These are phyloP conservation scores for Apiotrichum akiyoshidainum DNA, from an alignment of 1,284 basidiomycete genomes.

Conservation along the genomic window DNA sequence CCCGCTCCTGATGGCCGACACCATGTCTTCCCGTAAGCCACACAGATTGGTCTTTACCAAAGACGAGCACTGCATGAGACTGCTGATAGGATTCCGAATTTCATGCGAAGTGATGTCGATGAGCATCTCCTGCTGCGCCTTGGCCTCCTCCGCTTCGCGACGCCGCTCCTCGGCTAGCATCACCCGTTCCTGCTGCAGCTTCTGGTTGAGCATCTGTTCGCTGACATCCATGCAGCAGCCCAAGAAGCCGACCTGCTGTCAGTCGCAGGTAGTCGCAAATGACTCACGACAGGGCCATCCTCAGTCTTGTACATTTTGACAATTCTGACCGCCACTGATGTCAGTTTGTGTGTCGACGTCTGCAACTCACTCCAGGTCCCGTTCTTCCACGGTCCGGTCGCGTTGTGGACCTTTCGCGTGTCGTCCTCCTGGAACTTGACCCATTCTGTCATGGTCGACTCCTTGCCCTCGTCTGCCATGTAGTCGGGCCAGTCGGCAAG, in stretches of 20 bases:
- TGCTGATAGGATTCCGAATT: constrained; percentile 29
- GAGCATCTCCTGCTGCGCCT: constrained; percentile 43
- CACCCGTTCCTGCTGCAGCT: constrained; percentile 34
- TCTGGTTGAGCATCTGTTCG: constrained; percentile 41
- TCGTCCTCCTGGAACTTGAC: constrained; percentile 7
- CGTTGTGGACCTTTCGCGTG: not conserved
- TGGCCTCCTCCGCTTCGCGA: constrained; percentile 44
- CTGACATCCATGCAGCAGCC: constrained; percentile 33
- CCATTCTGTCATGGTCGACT: constrained; percentile 21
- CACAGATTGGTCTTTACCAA: constrained; percentile 44
- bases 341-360: not conserved
- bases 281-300: not conserved
- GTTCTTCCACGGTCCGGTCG: constrained; percentile 10
- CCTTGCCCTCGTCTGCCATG: constrained; percentile 14
- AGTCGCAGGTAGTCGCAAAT: not conserved
- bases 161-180: constrained; percentile 39
- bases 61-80: constrained; percentile 32
- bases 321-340: constrained; percentile 12
- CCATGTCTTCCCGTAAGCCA: constrained; percentile 34
- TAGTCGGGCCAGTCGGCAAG: constrained; percentile 22
- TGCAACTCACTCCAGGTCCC: constrained; percentile 5
- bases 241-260: constrained; percentile 21
- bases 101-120: constrained; percentile 48
- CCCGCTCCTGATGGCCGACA: not conserved
- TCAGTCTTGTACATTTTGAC: constrained; percentile 7